A percentile compares a stretch with the other conserved stretches of the same genome.
phyloP scores from a whole-genome alignment of 331 rosid species.

The Malus hybrid region DNA sequence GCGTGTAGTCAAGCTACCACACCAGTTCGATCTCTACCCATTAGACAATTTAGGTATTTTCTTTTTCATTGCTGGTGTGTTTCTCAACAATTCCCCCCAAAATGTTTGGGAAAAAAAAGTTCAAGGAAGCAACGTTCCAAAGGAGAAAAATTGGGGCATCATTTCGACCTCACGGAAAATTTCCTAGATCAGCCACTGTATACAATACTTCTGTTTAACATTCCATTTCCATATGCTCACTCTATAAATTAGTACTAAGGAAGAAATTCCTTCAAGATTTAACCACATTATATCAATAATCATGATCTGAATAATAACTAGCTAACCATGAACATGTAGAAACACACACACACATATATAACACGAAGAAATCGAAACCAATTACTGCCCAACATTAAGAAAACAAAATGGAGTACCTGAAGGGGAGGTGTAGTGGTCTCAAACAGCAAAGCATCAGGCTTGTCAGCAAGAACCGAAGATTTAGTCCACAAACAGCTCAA shows the following conservation, averaged over 20 bases:
- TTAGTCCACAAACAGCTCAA: conserved; percentile 96
- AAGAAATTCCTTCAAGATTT: no score
- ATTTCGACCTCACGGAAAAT: not conserved
- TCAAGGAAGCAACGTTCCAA: not conserved
- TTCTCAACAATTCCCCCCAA: not conserved
- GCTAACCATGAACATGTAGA: not conserved
- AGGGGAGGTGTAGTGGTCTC: conserved; percentile 80
- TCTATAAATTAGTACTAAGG: no score
- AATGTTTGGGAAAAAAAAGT: not conserved
- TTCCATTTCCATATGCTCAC: not conserved
- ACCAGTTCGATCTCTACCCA: not conserved
- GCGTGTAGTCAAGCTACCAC: not conserved
- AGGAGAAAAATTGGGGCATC: not conserved
- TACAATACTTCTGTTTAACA: not conserved
- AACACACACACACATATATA: not conserved
- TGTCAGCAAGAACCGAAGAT: conserved; percentile 84
- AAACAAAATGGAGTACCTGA: conserved; percentile 35
- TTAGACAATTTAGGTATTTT: not conserved
- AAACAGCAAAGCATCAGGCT: conserved; percentile 83
- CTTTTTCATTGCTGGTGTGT: not conserved
- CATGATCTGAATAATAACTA: not conserved
- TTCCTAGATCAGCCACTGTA: not conserved
- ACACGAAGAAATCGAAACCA: no score
- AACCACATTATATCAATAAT: not conserved
- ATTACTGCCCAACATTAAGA: not conserved